A percentile compares a stretch with the other conserved stretches of the same genome.
phyloP scores from a whole-genome alignment of 2,329 filamentous ascomycete species.

The Hansfordia pulvinata region DNA sequence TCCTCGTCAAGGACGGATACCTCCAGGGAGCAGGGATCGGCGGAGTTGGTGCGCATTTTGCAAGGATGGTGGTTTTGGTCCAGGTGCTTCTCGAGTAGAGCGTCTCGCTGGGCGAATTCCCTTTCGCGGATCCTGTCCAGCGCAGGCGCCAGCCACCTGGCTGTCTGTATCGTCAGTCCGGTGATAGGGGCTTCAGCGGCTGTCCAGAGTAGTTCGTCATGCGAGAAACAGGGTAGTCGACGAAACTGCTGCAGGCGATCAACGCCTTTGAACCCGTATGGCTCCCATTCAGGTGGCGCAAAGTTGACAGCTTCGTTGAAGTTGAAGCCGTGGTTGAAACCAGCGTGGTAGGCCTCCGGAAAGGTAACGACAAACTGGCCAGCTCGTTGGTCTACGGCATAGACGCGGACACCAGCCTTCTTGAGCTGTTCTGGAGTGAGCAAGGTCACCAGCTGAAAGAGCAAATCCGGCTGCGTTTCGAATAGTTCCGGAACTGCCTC shows the following conservation, averaged over 20 bases:
- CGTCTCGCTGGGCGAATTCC: constrained; percentile 54
- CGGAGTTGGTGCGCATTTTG: constrained; percentile 29
- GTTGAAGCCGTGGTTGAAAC: constrained; percentile 98
- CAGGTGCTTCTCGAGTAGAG: constrained; percentile 54
- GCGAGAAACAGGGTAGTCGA: constrained; percentile 90
- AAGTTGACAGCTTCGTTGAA: constrained; percentile 99
- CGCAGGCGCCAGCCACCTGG: constrained; percentile 89
- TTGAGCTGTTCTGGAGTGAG: constrained; percentile 85
- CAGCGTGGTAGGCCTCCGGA: constrained; percentile 91
- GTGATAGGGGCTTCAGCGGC: constrained; percentile 68
- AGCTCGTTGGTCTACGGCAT: constrained; percentile 87
- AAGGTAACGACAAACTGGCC: constrained; percentile 96
- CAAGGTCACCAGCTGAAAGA: constrained; percentile 95
- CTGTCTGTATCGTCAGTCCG: constrained; percentile 64
- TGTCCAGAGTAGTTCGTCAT: constrained; percentile 87
- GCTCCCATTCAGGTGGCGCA: constrained; percentile 89
- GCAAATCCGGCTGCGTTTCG: constrained; percentile 87
- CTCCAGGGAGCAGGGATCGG: constrained; percentile 41
- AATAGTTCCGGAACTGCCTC: constrained; percentile 93
- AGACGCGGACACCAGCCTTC: constrained; percentile 86
- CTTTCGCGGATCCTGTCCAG: constrained; percentile 64
- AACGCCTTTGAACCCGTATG: constrained; percentile 75
- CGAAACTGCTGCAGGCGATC: constrained; percentile 77
- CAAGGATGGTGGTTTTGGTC: constrained; percentile 40
- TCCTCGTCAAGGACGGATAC: constrained; percentile 59